Evolutionary conservation across 768 basidiomycete genomes (phyloP).

Genomic region (Phlegmacium glaucopus): DNA sequence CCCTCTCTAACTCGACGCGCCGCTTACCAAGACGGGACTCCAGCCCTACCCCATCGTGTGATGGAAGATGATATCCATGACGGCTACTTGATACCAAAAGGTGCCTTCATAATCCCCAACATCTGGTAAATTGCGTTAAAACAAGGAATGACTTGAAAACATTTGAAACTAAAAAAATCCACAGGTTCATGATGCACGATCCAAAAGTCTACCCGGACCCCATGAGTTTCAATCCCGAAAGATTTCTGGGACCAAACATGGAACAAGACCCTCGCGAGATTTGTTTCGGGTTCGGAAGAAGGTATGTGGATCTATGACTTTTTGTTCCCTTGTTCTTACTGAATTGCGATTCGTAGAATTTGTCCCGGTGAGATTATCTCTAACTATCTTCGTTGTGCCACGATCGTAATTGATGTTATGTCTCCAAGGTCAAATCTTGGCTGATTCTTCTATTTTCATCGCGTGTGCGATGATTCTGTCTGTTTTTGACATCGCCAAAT

Average conservation of each 20-base stretch:
- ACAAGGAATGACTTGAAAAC: background rate
- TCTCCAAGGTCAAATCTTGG: constrained; percentile 30
- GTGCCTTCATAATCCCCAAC: constrained; percentile 47
- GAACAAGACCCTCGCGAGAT: no score
- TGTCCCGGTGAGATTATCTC: constrained; percentile 26
- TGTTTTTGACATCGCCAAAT: no score
- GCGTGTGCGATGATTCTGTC: no score
- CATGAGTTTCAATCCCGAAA: constrained; percentile 42
- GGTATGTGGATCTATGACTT: constrained; percentile 19
- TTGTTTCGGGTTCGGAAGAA: constrained; percentile 59
- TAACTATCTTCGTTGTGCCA: background rate
- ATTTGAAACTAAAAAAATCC: background rate
- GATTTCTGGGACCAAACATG: constrained; percentile 40
- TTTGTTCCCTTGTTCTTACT: background rate
- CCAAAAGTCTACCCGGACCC: constrained; percentile 33
- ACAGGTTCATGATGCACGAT: constrained; percentile 42
- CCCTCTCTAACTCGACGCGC: constrained; percentile 31
- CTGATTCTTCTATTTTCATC: constrained; percentile 41
- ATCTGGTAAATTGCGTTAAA: background rate
- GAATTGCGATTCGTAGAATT: constrained; percentile 24
- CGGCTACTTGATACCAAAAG: constrained; percentile 60
- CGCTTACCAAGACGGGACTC: constrained; percentile 25
- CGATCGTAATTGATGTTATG: constrained; percentile 8
- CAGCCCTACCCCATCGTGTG: constrained; percentile 51
- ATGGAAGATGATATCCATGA: no score